Base-by-base conservation (phyloP, 805 yeast genomes). In the Candida dendrica region DNA sequence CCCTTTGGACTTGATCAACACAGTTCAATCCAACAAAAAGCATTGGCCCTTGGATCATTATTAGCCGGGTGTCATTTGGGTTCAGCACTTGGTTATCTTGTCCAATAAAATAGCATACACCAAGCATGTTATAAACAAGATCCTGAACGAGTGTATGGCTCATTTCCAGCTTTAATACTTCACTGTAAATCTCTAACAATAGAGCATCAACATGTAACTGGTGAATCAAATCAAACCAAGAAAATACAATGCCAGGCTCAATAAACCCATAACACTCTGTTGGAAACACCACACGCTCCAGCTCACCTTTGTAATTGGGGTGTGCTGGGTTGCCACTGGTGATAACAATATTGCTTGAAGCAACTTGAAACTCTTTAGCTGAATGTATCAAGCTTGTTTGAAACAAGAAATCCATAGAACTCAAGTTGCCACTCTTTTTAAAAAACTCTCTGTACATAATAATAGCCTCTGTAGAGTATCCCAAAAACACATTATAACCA, bases 191-290 rank as follows among this genome's bases (percentile, higher is more conserved):
- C 53, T 60, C 29, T 65, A 67, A 30, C 58, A 61, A 18, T 60
- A 55, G 11, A 57, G 65, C 42, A 62, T 60, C 48, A 50, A 63
- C 61, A 45, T 69, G 72, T 1, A 54, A 38, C 19, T 58, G 62
- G 20, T 59, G 61, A 14, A 50, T 46, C 20, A 59, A 36, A 34
- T 59, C 63, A 43, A 51, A 59, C 49, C 60, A 50, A 0, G 61
- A 57, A 36, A 41, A 59, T 0, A 47, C 51, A 1, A 35, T 31
- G 8, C 40, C 46, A 11, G 34, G 18, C 10, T 34, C 44, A 19
- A 43, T 37, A 40, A 52, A 53, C 2, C 50, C 55, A 43, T 50
- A 51, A 37, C 56, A 52, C 9, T 47, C 46, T 42, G 45, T 47
- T 2, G 57, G 55, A 6, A 50, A 35, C 2, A 44, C 27, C 2